Conservation (phyloP, 1,139 yeast genomes). For the Groenewaldozyma auringiensis region DNA sequence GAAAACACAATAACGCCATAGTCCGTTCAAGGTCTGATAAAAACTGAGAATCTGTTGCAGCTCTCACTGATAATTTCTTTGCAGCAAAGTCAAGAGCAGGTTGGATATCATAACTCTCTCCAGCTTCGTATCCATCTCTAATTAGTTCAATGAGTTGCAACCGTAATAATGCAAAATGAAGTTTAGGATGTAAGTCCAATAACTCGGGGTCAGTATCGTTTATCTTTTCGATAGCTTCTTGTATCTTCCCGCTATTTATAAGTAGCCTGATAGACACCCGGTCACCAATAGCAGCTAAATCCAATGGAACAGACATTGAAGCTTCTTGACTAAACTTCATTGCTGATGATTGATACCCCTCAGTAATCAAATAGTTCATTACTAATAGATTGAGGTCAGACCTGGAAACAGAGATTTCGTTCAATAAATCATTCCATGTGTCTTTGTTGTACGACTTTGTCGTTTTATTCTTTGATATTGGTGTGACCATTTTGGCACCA, state of each 20-base stretch:
- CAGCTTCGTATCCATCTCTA: constrained; percentile 21
- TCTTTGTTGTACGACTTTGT: constrained; percentile 18
- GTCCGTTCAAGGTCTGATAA: constrained; percentile 32
- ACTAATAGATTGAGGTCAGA: constrained; percentile 30
- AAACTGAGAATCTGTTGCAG: constrained; percentile 27
- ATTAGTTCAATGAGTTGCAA: constrained; percentile 36
- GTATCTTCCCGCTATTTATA: constrained; percentile 31
- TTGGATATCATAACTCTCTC: constrained; percentile 22
- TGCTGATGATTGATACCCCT: constrained; percentile 36
- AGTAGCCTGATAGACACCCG: constrained; percentile 30
- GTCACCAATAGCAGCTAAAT: constrained; percentile 25
- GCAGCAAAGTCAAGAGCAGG: constrained; percentile 35
- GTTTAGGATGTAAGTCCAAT: constrained; percentile 28
- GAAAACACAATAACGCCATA: constrained; percentile 37
- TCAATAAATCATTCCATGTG: constrained; percentile 24
- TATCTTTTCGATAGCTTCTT: constrained; percentile 32
- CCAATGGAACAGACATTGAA: constrained; percentile 19
- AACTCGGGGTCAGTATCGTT: constrained; percentile 35
- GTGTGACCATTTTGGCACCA: not conserved
- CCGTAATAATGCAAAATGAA: constrained; percentile 33
- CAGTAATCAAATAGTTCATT: constrained; percentile 34
- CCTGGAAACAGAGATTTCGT: constrained; percentile 21
- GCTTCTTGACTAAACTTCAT: constrained; percentile 33
- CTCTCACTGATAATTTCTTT: constrained; percentile 32
- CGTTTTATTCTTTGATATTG: not conserved